These are phyloP conservation scores for Amaranthus cruentus DNA, from an alignment of 148 eudicot species.

Conservation along the genomic window DNA sequence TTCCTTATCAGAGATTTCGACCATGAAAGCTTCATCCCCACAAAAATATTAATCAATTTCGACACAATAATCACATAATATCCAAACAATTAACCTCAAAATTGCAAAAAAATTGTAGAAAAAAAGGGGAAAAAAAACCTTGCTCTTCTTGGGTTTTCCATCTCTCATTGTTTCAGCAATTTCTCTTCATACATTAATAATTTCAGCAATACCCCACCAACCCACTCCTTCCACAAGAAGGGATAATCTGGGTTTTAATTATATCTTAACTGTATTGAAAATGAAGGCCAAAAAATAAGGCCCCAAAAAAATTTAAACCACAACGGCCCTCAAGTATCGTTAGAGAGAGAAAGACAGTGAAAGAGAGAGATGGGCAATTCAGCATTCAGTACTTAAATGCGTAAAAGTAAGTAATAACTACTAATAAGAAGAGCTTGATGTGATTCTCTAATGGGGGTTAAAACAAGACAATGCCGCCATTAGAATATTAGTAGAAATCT, in stretches of 20 bases:
- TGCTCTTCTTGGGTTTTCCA: slow-evolving; percentile 79
- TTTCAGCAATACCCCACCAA: neutral
- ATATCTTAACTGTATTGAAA: neutral
- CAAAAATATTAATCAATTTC: neutral
- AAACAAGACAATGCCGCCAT: slow-evolving; percentile 44
- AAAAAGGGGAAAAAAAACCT: slow-evolving; percentile 35
- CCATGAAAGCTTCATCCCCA: slow-evolving; percentile 72
- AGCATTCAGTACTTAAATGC: neutral
- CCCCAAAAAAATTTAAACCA: slow-evolving; percentile 4
- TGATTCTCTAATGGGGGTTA: slow-evolving; percentile 11
- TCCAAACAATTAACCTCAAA: neutral
- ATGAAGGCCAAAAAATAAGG: too few relatives aligned
- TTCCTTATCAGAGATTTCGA: slow-evolving; percentile 75
- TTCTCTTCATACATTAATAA: slow-evolving; percentile 49
- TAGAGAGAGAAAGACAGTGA: slow-evolving; percentile 6
- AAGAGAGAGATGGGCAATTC: neutral
- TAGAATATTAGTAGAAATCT: neutral
- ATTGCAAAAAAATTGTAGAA: neutral
- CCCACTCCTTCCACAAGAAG: neutral
- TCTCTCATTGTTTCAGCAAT: slow-evolving; percentile 73
- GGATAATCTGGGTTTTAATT: neutral
- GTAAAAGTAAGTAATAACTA: neutral
- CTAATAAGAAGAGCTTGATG: slow-evolving; percentile 20
- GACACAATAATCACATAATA: neutral
- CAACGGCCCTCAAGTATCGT: neutral